Percentiles rank a stretch among this genome's conserved stretches.
phyloP scores from a whole-genome alignment of 2,329 filamentous ascomycete species.

The Cercospora sesami region DNA sequence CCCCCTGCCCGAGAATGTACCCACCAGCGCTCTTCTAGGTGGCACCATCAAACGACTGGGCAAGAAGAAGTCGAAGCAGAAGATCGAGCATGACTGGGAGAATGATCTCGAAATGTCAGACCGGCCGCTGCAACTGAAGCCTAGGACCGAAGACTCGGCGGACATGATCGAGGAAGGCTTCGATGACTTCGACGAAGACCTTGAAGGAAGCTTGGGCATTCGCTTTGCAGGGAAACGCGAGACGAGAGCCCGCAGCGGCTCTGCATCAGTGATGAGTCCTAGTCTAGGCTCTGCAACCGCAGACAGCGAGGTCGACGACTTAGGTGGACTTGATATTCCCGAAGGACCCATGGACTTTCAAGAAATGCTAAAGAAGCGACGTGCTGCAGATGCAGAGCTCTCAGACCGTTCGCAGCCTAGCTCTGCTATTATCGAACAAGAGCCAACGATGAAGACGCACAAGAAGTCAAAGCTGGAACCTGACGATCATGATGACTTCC shows the following conservation, averaged over 20 bases:
- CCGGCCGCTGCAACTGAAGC: constrained; percentile 47
- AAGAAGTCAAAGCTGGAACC: constrained; percentile 38
- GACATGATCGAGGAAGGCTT: constrained; percentile 42
- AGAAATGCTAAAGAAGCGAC: constrained; percentile 72
- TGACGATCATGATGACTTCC: constrained; percentile 68
- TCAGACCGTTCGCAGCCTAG: constrained; percentile 37
- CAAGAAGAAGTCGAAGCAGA: constrained; percentile 48
- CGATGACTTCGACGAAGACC: constrained; percentile 78
- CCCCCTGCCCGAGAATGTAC: constrained; percentile 81
- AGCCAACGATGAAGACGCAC: constrained; percentile 40
- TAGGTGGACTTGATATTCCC: constrained; percentile 86
- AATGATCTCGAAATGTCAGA: constrained; percentile 51
- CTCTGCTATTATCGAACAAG: constrained; percentile 36
- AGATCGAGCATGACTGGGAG: constrained; percentile 54
- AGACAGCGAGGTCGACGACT: constrained; percentile 90
- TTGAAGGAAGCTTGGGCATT: constrained; percentile 91
- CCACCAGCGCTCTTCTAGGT: constrained; percentile 83
- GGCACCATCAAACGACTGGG: constrained; percentile 91
- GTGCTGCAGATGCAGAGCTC: constrained; percentile 50
- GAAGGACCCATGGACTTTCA: constrained; percentile 79
- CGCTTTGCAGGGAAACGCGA: constrained; percentile 79
- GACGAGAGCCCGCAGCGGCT: constrained; percentile 76
- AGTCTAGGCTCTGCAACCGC: constrained; percentile 91
- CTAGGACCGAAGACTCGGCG: constrained; percentile 33
- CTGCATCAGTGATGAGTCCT: constrained; percentile 84